Conservation (phyloP, 2,329 filamentous ascomycete genomes). For the Beauveria medogensis region DNA sequence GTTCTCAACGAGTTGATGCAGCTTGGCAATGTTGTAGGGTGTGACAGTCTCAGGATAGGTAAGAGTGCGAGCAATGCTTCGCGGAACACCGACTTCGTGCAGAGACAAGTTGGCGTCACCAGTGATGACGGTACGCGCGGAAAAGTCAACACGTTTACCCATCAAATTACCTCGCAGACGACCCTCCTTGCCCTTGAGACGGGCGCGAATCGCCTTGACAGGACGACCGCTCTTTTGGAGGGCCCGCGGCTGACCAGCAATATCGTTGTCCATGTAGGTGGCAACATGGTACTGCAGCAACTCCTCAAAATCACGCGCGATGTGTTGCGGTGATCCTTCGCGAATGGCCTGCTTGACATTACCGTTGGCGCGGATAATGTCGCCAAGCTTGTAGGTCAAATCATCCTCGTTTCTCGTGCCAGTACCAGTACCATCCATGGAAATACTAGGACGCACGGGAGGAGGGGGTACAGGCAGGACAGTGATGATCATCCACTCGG, state of each 20-base stretch:
- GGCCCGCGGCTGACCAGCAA: constrained; percentile 88
- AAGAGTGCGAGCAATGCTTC: constrained; percentile 83
- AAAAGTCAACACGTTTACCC: constrained; percentile 99
- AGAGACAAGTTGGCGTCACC: constrained; percentile 94
- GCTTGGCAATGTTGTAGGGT: constrained; percentile 90
- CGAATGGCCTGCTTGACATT: constrained; percentile 87
- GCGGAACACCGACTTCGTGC: constrained; percentile 93
- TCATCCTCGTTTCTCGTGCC: constrained; percentile 96
- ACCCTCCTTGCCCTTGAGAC: constrained; percentile 98
- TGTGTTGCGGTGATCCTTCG: constrained; percentile 86
- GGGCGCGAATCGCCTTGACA: constrained; percentile 91
- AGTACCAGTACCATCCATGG: constrained; percentile 87
- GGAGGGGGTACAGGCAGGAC: constrained; percentile 93
- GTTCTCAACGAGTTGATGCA: constrained; percentile 83
- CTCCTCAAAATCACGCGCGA: constrained; percentile 82
- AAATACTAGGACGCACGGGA: constrained; percentile 92
- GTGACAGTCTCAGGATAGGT: constrained; percentile 98
- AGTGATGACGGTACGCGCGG: constrained; percentile 98
- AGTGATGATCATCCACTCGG: constrained; percentile 97
- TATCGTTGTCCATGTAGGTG: constrained; percentile 99
- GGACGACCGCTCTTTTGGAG: constrained; percentile 95
- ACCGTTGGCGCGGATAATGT: constrained; percentile 95
- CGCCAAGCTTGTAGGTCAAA: constrained; percentile 96
- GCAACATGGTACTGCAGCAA: constrained; percentile 96
- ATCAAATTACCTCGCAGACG: constrained; percentile 97